These are phyloP conservation scores for Venturia nashicola DNA, from an alignment of 2,329 filamentous ascomycete genomes.

Conservation along the genomic window DNA sequence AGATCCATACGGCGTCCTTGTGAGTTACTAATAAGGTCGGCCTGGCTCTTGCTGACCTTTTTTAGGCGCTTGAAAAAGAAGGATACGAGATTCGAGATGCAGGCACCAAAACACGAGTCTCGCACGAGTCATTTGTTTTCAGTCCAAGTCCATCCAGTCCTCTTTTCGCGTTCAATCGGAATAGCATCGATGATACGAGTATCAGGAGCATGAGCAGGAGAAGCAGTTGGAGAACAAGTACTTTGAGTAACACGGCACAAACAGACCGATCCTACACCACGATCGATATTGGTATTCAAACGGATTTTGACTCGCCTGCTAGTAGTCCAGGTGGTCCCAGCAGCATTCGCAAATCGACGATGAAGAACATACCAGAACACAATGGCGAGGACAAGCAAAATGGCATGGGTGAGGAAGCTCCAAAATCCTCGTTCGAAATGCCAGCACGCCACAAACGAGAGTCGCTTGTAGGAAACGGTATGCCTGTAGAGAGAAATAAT, in stretches of 20 bases:
- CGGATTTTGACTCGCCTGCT: conserved; percentile 29
- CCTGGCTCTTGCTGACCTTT: not conserved
- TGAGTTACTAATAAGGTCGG: not conserved
- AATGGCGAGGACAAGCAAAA: not conserved
- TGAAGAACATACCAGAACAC: conserved; percentile 8
- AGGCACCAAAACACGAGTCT: conserved; percentile 61
- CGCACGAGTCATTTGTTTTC: conserved; percentile 73
- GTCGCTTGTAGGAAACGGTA: not conserved
- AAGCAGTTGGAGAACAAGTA: conserved; percentile 61
- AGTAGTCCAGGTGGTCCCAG: conserved; percentile 1
- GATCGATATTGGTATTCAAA: conserved; percentile 52
- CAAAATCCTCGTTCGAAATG: not conserved
- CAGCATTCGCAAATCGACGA: not conserved
- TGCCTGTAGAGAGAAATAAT: not conserved
- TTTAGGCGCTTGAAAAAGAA: conserved; percentile 65
- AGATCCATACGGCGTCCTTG: conserved; percentile 77
- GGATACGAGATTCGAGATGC: conserved; percentile 85
- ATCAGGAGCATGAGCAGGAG: conserved; percentile 33
- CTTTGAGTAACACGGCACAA: conserved; percentile 42
- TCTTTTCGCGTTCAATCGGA: conserved; percentile 49
- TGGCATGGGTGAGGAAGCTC: not conserved
- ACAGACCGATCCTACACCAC: conserved; percentile 57
- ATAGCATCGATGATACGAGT: conserved; percentile 31
- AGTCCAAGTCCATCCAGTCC: conserved; percentile 66
- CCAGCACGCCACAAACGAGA: not conserved